Evolutionary conservation across 2,329 filamentous ascomycete species (phyloP).

Genomic region (Colletotrichum aenigma): DNA sequence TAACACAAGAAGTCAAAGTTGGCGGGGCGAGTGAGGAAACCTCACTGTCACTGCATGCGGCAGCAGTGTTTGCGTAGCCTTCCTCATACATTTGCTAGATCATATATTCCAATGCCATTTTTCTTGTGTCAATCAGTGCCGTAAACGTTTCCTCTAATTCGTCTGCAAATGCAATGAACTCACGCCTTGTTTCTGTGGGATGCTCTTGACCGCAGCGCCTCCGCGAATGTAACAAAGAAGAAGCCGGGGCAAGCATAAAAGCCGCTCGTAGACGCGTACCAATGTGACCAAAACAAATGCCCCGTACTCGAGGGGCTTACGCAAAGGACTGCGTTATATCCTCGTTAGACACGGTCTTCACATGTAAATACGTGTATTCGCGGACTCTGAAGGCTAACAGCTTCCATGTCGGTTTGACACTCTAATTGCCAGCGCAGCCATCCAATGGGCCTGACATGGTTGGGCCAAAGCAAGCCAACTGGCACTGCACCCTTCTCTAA

Average conservation of each 20-base stretch:
- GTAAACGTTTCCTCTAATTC: not conserved
- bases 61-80: not conserved
- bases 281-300: not conserved
- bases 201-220: not conserved
- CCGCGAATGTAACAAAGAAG: not conserved
- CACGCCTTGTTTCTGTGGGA: not conserved
- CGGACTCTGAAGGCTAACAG: not conserved
- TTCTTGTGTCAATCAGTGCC: not conserved
- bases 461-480: not conserved
- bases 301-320: not conserved
- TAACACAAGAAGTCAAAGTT: not conserved
- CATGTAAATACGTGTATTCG: not conserved
- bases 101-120: not conserved
- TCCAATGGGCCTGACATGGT: not conserved
- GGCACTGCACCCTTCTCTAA: not conserved
- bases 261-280: not conserved
- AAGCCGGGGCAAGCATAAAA: not conserved
- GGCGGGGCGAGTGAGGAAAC: not conserved
- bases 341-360: not conserved
- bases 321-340: not conserved
- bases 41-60: not conserved
- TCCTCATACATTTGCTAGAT: not conserved
- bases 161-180: not conserved
- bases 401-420: not conserved
- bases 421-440: not conserved